These are phyloP conservation scores for Phyllachora maydis DNA, from an alignment of 2,329 filamentous ascomycete species.

Conservation along the genomic window DNA sequence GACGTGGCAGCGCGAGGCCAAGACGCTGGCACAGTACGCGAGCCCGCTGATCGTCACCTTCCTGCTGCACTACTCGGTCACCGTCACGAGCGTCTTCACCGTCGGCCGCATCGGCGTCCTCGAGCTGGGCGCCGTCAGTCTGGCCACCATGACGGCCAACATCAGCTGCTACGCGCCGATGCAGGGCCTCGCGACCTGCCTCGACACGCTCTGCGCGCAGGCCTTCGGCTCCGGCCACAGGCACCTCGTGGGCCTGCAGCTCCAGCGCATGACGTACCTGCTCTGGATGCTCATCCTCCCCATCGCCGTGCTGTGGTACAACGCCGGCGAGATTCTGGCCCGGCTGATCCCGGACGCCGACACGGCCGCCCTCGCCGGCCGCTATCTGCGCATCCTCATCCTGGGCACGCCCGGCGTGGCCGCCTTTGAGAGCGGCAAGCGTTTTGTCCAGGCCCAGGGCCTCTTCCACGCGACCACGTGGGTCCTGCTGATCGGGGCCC, in stretches of 20 bases:
- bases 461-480: slow-evolving; percentile 60
- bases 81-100: slow-evolving; percentile 38
- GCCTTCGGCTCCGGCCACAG: slow-evolving; percentile 83
- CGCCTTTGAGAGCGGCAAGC: slow-evolving; percentile 56
- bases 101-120: slow-evolving; percentile 36
- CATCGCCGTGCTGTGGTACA: slow-evolving; percentile 48
- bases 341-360: slow-evolving; percentile 49
- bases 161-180: slow-evolving; percentile 62
- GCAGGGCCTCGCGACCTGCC: slow-evolving; percentile 65
- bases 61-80: slow-evolving; percentile 39
- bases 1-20: slow-evolving; percentile 49
- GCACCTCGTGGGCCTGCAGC: slow-evolving; percentile 66
- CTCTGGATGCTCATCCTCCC: slow-evolving; percentile 52
- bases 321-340: slow-evolving; percentile 39
- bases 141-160: slow-evolving; percentile 60
- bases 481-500: slow-evolving; percentile 54
- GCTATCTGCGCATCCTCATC: slow-evolving; percentile 51
- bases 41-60: slow-evolving; percentile 35
- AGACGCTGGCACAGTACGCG: slow-evolving; percentile 36
- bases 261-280: slow-evolving; percentile 64
- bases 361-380: slow-evolving; percentile 49
- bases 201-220: slow-evolving; percentile 86
- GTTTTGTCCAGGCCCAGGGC: slow-evolving; percentile 67
- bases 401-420: slow-evolving; percentile 57
- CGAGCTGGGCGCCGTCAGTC: slow-evolving; percentile 35